A percentile compares a stretch with the other conserved stretches of the same genome.
phyloP scores from a whole-genome alignment of 495 filamentous ascomycete genomes.

The Penicillium manginii region DNA sequence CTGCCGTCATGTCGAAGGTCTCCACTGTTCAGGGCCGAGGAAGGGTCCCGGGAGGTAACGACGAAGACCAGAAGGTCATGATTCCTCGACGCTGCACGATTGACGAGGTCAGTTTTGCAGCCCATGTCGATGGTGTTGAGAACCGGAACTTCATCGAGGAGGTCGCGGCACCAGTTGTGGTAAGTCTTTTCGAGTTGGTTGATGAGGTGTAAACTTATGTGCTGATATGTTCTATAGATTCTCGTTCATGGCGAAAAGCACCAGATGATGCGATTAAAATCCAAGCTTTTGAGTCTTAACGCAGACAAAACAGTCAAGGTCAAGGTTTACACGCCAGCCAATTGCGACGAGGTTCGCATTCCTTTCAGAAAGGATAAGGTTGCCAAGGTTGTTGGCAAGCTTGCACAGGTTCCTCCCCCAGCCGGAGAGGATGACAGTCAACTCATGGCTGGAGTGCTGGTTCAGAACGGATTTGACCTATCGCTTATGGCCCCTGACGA shows the following conservation, averaged over 20 bases:
- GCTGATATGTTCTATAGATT: conserved; percentile 57
- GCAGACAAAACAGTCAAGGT: conserved; percentile 74
- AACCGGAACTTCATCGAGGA: conserved; percentile 96
- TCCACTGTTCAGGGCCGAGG: conserved; percentile 60
- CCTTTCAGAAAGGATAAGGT: conserved; percentile 96
- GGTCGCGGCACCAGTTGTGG: conserved; percentile 85
- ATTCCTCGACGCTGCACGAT: conserved; percentile 90
- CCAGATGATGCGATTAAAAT: conserved; percentile 97
- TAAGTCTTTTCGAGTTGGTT: conserved; percentile 49
- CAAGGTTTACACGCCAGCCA: conserved; percentile 90
- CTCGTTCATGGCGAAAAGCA: conserved; percentile 96
- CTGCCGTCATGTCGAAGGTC: conserved; percentile 82
- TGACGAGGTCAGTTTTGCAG: conserved; percentile 91
- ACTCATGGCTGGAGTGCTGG: conserved; percentile 84
- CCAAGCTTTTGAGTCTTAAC: conserved; percentile 89
- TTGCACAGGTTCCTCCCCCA: conserved; percentile 79
- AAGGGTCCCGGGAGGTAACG: conserved; percentile 46
- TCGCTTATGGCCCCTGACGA: conserved; percentile 96
- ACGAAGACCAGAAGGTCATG: conserved; percentile 79
- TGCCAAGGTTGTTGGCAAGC: conserved; percentile 93
- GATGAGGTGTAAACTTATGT: background rate
- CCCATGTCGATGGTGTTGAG: conserved; percentile 95
- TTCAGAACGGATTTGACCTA: conserved; percentile 96
- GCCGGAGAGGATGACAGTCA: conserved; percentile 48
- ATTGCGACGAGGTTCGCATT: conserved; percentile 93